Base-by-base conservation (phyloP, 768 basidiomycete genomes). In the Boletellus ananiceps region DNA sequence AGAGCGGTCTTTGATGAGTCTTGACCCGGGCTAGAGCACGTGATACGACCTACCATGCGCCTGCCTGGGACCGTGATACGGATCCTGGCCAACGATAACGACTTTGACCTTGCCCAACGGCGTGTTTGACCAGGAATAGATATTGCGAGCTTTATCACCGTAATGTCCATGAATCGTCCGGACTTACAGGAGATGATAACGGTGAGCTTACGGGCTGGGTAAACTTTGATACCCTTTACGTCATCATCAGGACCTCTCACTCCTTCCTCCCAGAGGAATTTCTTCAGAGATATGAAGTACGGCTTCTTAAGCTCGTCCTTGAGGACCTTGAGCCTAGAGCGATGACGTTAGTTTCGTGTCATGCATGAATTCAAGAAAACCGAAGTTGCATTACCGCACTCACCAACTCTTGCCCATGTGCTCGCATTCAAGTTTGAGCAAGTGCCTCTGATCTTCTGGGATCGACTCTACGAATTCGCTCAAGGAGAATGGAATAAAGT, bases 61-160 rank as follows among this genome's bases (percentile, higher is more conserved):
- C 73, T 93, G 91, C 40, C 83, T 82, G 34, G 72, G 68, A 52
- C 80, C 78, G 64, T 89, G 88, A 66, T 93, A 93, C 23, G 91
- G 91, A 72, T 93, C 92, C 69, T 93, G 91, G 8, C 88, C 87
- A 46, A 97, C 77, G 50, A 96, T 91, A 42, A 96, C 91, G 23
- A 93, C 87, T 63, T 82, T 84, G 54, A 97, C 82, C 54, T 83
- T 81, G 12, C 88, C 85, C 14, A 96, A 71, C 3, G 91, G 90
- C 25, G 91, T 93, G 48, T 85, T 79, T 3, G 90, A 89, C 93
- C 93, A 97, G 12, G 90, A 77, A 65, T 96, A 96, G 47, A 96
- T 88, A 61, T 95, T 81, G 55, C 76, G 73, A 13, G 92, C 93
- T 85, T 64, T 40, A 45, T 19, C 44, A 34, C 48, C 71, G 55